Evolutionary conservation across 306 rosid genomes (phyloP).

Genomic region (Cercis canadensis): DNA sequence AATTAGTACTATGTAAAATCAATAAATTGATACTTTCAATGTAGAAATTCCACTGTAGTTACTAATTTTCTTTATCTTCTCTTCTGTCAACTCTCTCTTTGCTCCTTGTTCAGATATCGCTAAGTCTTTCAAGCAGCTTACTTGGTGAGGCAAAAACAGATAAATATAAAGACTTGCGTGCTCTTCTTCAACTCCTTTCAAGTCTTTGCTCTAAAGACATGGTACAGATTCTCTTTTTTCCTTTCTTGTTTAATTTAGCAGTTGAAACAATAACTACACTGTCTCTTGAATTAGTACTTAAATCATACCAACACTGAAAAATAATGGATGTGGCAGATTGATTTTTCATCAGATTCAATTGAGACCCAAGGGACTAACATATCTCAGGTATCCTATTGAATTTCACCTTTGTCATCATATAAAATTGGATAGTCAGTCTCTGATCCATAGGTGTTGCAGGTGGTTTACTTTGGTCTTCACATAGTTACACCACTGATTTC

Average conservation of each 20-base stretch:
- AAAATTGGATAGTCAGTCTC: slow-evolving; percentile 31
- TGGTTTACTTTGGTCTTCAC: slow-evolving; percentile 96
- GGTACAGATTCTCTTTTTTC: slow-evolving; percentile 46
- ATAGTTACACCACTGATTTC: slow-evolving; percentile 84
- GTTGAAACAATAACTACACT: slow-evolving; percentile 30
- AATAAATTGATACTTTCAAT: slow-evolving; percentile 19
- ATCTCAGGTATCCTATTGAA: slow-evolving; percentile 71
- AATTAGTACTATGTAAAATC: slow-evolving; percentile 17
- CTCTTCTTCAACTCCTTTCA: slow-evolving; percentile 96
- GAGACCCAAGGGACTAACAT: slow-evolving; percentile 81
- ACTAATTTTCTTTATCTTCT: slow-evolving; percentile 17
- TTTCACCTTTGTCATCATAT: slow-evolving; percentile 19
- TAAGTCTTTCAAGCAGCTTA: slow-evolving; percentile 84
- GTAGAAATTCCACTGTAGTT: slow-evolving; percentile 15
- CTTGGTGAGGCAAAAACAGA: slow-evolving; percentile 82
- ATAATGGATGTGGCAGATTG: slow-evolving; percentile 64
- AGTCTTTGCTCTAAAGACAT: slow-evolving; percentile 93
- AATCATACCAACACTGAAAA: slow-evolving; percentile 33
- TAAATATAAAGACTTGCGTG: slow-evolving; percentile 91
- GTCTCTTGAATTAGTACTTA: slow-evolving; percentile 29
- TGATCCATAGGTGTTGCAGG: slow-evolving; percentile 62
- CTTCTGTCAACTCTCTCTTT: slow-evolving; percentile 28
- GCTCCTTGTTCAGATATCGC: slow-evolving; percentile 67
- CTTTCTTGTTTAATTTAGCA: slow-evolving; percentile 19
- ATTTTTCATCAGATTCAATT: slow-evolving; percentile 83